These are phyloP conservation scores for Camellia japonica DNA, from an alignment of 148 eudicot species.

Conservation along the genomic window DNA sequence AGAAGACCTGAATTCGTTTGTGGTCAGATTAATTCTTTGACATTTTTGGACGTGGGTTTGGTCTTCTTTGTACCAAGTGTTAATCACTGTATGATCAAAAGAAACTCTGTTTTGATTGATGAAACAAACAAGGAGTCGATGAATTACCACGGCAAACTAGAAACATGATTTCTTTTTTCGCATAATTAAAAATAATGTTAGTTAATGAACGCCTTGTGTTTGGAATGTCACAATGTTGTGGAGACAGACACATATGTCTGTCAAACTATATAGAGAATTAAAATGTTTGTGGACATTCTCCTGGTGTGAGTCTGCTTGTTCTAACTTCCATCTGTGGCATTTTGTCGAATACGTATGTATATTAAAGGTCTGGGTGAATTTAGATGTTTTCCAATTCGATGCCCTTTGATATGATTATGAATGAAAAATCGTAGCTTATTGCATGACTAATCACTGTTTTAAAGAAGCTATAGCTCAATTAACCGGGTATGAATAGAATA, in stretches of 20 bases:
- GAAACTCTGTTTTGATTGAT: slow-evolving; percentile 1
- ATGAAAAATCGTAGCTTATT: not conserved
- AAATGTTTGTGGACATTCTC: not conserved
- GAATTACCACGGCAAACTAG: not conserved
- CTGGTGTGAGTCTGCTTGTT: not conserved
- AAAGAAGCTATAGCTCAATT: not conserved
- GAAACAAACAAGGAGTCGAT: not conserved
- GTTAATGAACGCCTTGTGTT: not conserved
- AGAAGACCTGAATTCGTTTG: not conserved
- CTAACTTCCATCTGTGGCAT: not conserved
- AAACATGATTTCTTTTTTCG: not conserved
- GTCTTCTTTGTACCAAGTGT: not conserved
- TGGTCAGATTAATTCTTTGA: not conserved
- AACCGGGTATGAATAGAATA: not conserved
- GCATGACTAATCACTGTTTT: not conserved
- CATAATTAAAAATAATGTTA: not conserved
- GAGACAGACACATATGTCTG: not conserved
- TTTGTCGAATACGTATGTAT: not conserved
- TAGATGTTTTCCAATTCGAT: not conserved
- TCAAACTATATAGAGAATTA: not conserved
- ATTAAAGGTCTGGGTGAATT: not conserved
- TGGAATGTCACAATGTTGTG: not conserved
- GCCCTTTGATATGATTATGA: not conserved
- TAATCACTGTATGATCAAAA: not conserved
- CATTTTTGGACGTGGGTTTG: not conserved